phyloP scores from a whole-genome alignment of 75 land plant species.

The Sequoia sempervirens region DNA sequence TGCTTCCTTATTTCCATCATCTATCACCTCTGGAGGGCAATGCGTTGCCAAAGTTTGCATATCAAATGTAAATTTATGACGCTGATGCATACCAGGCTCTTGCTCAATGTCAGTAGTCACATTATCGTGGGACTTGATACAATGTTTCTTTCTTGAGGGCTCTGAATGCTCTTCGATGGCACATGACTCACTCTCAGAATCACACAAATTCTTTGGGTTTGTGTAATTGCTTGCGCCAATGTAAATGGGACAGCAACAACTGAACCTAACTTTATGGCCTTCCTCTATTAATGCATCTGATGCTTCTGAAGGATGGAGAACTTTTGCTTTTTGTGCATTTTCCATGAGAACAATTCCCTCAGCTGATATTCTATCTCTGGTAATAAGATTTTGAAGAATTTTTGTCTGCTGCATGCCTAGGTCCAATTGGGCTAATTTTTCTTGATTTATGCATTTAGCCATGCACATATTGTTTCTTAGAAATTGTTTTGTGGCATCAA shows the following conservation, averaged over 20 bases:
- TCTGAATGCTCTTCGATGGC: neutral
- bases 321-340: constrained; percentile 47
- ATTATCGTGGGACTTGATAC: neutral
- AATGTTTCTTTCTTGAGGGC: constrained; percentile 6
- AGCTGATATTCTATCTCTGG: constrained; percentile 34
- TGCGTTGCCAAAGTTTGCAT: neutral
- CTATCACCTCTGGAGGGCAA: neutral
- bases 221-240: neutral
- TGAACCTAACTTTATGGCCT: constrained; percentile 35
- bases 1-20: neutral
- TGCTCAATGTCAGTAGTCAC: neutral
- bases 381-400: constrained; percentile 11
- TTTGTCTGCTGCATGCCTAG: neutral
- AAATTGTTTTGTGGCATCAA: constrained; percentile 51
- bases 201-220: neutral
- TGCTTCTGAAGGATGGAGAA: constrained; percentile 59
- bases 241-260: constrained; percentile 44
- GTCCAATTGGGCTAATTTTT: neutral
- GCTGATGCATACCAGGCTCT: neutral
- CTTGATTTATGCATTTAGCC: constrained; percentile 12
- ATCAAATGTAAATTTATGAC: neutral
- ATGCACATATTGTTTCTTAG: constrained; percentile 23
- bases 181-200: neutral
- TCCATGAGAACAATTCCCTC: constrained; percentile 63
- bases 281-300: constrained; percentile 19